Evolutionary conservation across 2,329 filamentous ascomycete genomes (phyloP).

Genomic region (Lachnellula subtilissima): DNA sequence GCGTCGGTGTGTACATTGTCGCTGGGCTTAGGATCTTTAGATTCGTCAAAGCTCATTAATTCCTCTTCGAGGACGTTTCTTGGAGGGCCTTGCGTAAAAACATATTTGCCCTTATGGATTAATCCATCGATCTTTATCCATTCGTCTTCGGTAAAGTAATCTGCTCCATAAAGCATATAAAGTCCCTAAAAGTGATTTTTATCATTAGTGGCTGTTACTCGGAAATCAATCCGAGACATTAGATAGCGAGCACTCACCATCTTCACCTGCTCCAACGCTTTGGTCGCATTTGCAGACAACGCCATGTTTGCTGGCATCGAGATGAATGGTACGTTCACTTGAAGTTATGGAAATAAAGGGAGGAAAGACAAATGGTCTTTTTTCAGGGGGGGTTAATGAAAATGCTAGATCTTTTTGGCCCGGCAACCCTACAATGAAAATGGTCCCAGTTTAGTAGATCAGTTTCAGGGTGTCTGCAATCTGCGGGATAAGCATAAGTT

Average conservation of each 20-base stretch:
- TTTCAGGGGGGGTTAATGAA: background rate
- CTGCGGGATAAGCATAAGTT: no score
- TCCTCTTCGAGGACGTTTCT: slow-evolving; percentile 18
- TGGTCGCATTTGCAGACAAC: slow-evolving; percentile 17
- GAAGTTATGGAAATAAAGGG: background rate
- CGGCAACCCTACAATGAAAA: background rate
- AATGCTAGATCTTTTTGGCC: background rate
- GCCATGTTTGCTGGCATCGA: background rate
- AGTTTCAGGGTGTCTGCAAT: no score
- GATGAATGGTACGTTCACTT: background rate
- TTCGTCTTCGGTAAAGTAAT: slow-evolving; percentile 30
- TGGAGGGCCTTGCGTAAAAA: slow-evolving; percentile 24
- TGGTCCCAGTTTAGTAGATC: background rate
- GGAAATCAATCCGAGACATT: background rate
- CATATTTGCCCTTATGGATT: slow-evolving; percentile 28
- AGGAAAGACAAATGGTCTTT: background rate
- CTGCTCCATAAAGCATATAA: slow-evolving; percentile 24
- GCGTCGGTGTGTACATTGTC: slow-evolving; percentile 2
- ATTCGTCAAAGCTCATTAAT: slow-evolving; percentile 21
- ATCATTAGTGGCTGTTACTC: background rate
- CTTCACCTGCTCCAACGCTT: slow-evolving; percentile 23
- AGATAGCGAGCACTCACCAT: slow-evolving; percentile 13
- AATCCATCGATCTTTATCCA: slow-evolving; percentile 27
- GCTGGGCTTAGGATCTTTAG: background rate
- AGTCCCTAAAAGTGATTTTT: slow-evolving; percentile 13